Conservation (phyloP, 2,329 filamentous ascomycete genomes). For the Verticillium tricorpus region DNA sequence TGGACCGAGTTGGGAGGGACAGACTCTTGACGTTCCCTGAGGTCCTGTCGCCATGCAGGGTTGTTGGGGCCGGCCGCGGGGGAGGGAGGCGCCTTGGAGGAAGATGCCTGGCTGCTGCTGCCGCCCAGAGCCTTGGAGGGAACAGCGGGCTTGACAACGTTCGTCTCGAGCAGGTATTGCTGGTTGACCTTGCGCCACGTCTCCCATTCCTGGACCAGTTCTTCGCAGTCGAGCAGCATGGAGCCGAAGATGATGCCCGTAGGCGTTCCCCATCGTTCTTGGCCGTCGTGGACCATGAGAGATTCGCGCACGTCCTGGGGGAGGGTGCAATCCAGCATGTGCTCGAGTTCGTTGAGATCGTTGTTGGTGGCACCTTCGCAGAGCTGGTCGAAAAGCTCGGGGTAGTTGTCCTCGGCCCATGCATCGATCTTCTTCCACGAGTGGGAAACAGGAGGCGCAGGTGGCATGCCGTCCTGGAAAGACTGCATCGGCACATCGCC, state of each 20-base stretch:
- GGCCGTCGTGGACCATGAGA: conserved; percentile 87
- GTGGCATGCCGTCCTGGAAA: conserved; percentile 87
- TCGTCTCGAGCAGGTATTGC: conserved; percentile 68
- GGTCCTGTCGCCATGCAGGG: conserved; percentile 76
- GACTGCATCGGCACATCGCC: conserved; percentile 96
- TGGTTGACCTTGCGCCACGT: conserved; percentile 94
- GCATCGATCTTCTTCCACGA: conserved; percentile 92
- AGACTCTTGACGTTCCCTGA: conserved; percentile 79
- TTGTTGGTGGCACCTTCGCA: conserved; percentile 90
- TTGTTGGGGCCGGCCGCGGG: conserved; percentile 45
- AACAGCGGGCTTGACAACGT: conserved; percentile 53
- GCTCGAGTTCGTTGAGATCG: conserved; percentile 94
- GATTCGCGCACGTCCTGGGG: conserved; percentile 93
- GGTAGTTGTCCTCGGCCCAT: conserved; percentile 94
- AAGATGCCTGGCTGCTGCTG: conserved; percentile 57
- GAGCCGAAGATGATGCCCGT: conserved; percentile 90
- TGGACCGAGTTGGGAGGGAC: conserved; percentile 84
- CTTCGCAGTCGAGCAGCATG: conserved; percentile 97
- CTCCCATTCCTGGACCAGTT: conserved; percentile 96
- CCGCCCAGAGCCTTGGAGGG: conserved; percentile 70
- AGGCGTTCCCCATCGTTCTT: conserved; percentile 85
- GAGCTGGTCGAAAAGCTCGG: conserved; percentile 88
- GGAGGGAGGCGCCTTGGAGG: conserved; percentile 52
- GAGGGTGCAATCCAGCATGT: conserved; percentile 89
- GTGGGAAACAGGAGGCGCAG: conserved; percentile 79